phyloP scores from a whole-genome alignment of 2,329 filamentous ascomycete genomes.

The Ceratocystiopsis sp. region DNA sequence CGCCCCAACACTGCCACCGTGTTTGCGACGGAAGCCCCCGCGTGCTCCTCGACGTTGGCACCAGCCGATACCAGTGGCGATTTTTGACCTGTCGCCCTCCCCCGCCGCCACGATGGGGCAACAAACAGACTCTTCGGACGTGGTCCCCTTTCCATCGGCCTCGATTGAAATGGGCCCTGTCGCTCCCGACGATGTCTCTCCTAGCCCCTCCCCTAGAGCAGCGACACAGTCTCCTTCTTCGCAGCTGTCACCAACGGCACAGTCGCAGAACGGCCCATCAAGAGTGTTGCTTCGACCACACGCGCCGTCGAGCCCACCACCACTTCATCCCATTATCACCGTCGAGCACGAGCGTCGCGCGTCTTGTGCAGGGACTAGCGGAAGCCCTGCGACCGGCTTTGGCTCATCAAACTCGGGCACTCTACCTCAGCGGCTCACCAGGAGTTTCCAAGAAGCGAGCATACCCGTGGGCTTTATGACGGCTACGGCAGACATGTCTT shows the following conservation, averaged over 20 bases:
- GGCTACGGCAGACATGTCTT: constrained; percentile 28
- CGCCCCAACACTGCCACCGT: too few relatives aligned
- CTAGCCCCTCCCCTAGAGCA: not conserved
- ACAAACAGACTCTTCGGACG: constrained; percentile 3
- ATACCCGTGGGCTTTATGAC: constrained; percentile 30
- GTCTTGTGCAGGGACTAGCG: constrained; percentile 6
- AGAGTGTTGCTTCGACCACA: not conserved
- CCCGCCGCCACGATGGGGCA: constrained; percentile 2
- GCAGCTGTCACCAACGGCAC: too few relatives aligned
- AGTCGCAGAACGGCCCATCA: not conserved
- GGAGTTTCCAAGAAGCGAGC: constrained; percentile 26
- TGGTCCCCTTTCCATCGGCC: not conserved
- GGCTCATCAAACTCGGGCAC: not conserved
- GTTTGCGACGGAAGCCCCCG: too few relatives aligned
- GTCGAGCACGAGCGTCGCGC: constrained; percentile 6
- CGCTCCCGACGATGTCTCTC: not conserved
- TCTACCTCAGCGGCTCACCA: constrained; percentile 8
- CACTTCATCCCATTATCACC: not conserved
- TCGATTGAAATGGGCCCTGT: constrained; percentile 3
- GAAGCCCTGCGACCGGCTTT: not conserved
- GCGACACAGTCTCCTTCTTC: too few relatives aligned
- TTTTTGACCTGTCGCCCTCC: too few relatives aligned
- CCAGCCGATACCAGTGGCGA: too few relatives aligned
- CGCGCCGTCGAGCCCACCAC: not conserved
- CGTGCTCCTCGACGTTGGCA: too few relatives aligned